These are phyloP conservation scores for Ensete glaucum DNA, from an alignment of 176 grass and related monocot genomes.

Conservation along the genomic window DNA sequence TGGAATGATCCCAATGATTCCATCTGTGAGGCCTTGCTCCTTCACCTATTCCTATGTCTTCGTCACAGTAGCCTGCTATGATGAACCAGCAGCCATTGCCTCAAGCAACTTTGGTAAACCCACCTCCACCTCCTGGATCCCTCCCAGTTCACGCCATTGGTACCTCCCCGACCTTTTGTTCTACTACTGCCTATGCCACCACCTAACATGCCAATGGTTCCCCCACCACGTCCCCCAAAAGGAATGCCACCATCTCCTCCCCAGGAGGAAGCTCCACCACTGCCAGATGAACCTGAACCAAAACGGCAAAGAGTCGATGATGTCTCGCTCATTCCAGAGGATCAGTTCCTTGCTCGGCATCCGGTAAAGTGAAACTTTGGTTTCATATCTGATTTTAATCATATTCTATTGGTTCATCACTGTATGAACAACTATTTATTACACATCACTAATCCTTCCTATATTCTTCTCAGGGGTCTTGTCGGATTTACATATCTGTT, in stretches of 20 bases:
- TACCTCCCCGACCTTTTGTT: constrained; percentile 27
- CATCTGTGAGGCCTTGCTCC: constrained; percentile 40
- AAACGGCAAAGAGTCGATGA: constrained; percentile 84
- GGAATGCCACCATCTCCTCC: constrained; percentile 60
- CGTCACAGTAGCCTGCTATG: constrained; percentile 47
- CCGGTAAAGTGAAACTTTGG: constrained; percentile 45
- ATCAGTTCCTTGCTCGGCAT: constrained; percentile 80
- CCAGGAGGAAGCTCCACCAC: constrained; percentile 74
- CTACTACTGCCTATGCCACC: constrained; percentile 39
- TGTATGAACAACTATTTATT: background rate
- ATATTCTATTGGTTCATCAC: background rate
- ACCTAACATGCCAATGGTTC: constrained; percentile 37
- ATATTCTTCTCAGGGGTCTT: constrained; percentile 47
- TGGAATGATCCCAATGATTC: constrained; percentile 41
- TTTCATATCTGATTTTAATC: background rate
- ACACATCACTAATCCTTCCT: constrained; percentile 18
- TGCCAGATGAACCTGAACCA: constrained; percentile 91
- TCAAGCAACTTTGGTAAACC: background rate
- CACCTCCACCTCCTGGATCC: constrained; percentile 59
- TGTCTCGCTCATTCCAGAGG: constrained; percentile 60
- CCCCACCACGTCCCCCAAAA: constrained; percentile 43
- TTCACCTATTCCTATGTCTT: constrained; percentile 31
- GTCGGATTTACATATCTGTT: constrained; percentile 63
- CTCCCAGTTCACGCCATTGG: constrained; percentile 47
- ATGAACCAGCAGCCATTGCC: constrained; percentile 16